Evolutionary conservation across 768 basidiomycete species (phyloP), one percentile per base, ranked within the genome.

Genomic region (Termitomyces sp.): DNA sequence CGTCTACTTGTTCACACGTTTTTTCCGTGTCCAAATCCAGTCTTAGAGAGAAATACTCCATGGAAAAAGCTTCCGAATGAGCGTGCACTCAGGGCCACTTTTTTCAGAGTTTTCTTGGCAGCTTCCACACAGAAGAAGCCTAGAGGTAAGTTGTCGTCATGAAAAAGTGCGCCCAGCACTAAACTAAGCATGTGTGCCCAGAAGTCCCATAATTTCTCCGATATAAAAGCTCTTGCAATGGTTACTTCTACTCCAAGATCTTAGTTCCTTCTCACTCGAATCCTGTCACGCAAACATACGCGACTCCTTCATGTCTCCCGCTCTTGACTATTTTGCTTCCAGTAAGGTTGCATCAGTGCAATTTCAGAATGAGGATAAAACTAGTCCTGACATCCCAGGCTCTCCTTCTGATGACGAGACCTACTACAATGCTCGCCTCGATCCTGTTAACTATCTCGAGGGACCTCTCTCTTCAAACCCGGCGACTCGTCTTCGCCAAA

Each of bases 391-490:
- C 16, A n/a, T 34, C 50, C 39, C 47, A 26, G 33, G 8, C 4
- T 47, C 58, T 13, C 13, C 51, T n/a, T 26, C 5, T 12, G 60
- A 57, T 24, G 31, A 29, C 2, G 54, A 64, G 20, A 66, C 70
- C 3, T 90, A 88, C 69, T 81, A 84, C 68, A 90, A 89, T 65
- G 55, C 87, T 48, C 86, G 87, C 31, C 71, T 90, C 16, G 84
- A 88, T 68, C 84, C 87, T 26, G 77, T 78, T 65, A 86, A 88
- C 68, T 90, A 77, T 69, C 67, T 86, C 46, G 80, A 88, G 7
- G 88, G 87, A 1, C 85, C 87, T 3, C 72, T 90, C 7, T 90
- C 88, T 1, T 66, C 71, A 57, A 84, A 89, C 65, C 80, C 88
- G 18, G 79, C 87, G 7, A 91, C 88, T 0, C 81, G 88, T 39